These are phyloP conservation scores for Globisporangium solare DNA, from an alignment of 352 stramenopile genomes.

Conservation along the genomic window DNA sequence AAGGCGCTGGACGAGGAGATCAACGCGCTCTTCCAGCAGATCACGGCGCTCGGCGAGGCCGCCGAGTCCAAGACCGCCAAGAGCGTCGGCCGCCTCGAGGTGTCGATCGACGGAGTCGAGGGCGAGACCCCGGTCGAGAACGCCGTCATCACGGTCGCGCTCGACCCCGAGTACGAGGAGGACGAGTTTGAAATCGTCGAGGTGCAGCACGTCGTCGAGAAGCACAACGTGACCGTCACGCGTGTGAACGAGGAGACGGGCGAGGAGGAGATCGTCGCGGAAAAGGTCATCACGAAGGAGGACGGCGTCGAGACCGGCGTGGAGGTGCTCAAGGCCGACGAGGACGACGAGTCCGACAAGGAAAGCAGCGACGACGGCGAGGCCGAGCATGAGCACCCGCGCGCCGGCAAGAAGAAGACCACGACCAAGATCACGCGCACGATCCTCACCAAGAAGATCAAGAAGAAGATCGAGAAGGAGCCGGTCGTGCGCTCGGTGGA, in stretches of 20 bases:
- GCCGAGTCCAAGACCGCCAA: slow-evolving; percentile 29
- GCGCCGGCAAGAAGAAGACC: slow-evolving; percentile 37
- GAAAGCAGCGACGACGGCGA: slow-evolving; percentile 2
- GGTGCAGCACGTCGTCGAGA: slow-evolving; percentile 51
- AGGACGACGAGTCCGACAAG: slow-evolving; percentile 18
- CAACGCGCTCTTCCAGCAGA: slow-evolving; percentile 63
- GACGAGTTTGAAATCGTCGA: slow-evolving; percentile 31
- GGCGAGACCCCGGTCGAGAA: slow-evolving; percentile 49
- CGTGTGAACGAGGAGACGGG: slow-evolving; percentile 27
- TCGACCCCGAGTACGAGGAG: slow-evolving; percentile 77
- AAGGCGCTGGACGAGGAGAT: slow-evolving; percentile 74
- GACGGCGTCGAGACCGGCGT: slow-evolving; percentile 41
- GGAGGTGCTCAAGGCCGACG: slow-evolving; percentile 24
- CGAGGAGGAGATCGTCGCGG: slow-evolving; percentile 14
- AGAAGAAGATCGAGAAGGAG: slow-evolving; percentile 43
- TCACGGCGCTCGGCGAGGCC: slow-evolving; percentile 45
- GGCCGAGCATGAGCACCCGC: slow-evolving; percentile 2
- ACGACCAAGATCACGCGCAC: slow-evolving; percentile 59
- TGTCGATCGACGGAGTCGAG: slow-evolving; percentile 51
- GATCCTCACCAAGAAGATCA: slow-evolving; percentile 49
- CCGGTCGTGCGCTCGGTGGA: slow-evolving; percentile 32
- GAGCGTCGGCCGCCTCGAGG: slow-evolving; percentile 68
- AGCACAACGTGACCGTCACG: slow-evolving; percentile 49
- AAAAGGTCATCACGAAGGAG: slow-evolving; percentile 19
- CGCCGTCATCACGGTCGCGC: slow-evolving; percentile 53